Base-by-base conservation (phyloP, 129 eudicot genomes). In the Silybum marianum region DNA sequence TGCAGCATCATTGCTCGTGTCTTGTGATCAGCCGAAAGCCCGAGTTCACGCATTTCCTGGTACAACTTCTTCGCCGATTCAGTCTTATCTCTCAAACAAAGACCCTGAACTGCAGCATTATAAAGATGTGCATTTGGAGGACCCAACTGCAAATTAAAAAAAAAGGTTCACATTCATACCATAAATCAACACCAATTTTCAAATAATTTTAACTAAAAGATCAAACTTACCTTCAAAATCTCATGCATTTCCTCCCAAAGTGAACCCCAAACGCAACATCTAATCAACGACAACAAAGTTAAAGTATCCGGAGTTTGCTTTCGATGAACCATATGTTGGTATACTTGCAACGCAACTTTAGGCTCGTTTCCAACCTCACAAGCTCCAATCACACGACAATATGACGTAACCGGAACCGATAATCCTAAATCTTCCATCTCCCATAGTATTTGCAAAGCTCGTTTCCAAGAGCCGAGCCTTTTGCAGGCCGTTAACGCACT, bases 1-100 rank as follows among this genome's bases (percentile, higher is more conserved):
- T 96, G 99, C 87, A 96, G 82, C 98, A 96, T 89, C 83, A 96
- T 54, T 40, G 98, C 98, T 42, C 98, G 88, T 7, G 98, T 96
- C 83, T 96, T 96, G 66, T 93, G 93, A 85, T 96, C 95, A 14
- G 99, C 89, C 71, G 86, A 79, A 48, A 91, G 93, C 75, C 87
- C 85, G 12, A 79, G 78, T 72, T 89, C 92, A 12, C 86, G 89
- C 99, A 96, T 96, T 82, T 84, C 89, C 48, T 16, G 73, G 74
- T 96, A 93, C 78, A 93, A 69, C 78, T 87, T 93, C 38, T 86
- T 88, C 6, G 98, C 99, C 21, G 86, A 84, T 66, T 89, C 92
- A 38, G 79, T 76, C 82, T 75, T 86, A 68, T 89, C 76, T 83
- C 87, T 88, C 62, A 93, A 79, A 74, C 89, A 86, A 86, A 92